Evolutionary conservation across 2,329 filamentous ascomycete genomes (phyloP), one percentile per base, ranked within the genome.

Genomic region (Sporothrix brasiliensis): DNA sequence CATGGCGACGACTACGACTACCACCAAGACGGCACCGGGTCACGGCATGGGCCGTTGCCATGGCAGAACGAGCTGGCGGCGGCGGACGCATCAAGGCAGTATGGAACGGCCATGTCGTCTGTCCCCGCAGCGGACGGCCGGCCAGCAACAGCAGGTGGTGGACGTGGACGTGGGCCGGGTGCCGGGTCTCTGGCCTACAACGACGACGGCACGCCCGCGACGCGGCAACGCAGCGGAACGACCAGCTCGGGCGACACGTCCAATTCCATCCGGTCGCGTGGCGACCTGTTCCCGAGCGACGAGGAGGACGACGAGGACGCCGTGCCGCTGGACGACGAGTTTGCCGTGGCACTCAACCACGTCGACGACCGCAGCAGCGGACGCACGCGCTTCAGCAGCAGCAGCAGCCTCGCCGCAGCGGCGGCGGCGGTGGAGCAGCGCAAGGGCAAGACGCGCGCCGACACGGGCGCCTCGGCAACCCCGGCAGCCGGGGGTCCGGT

Each of bases 251-350:
- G 91, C 53, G 90, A 90, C 73, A 97, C 94, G 0, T 91, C 89
- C 39, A 93, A 94, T 77, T 97, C 94, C 6, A 89, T 91, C 73
- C 91, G 94, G 76, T 97, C 93, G 13, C 85, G 94, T 61, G 93
- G 93, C 1, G 94, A 98, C 80, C 83, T 98, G 14, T 95, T 97
- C 74, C 93, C 93, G 0, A 97, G 93, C 76, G 93, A 97, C 73
- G 88, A 86, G 61, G 88, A 90, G 76, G 93, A 94, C 68, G 93
- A 96, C 73, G 94, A 97, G 78, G 94, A 98, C 79, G 94, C 94
- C 0, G 88, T 97, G n/a, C 92, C 93, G 14, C 81, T 98, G 21
- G 92, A 94, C 75, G 94, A 97, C 77, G 94, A 97, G 77, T 96
- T 98, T 75, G 92, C 93, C 2, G 89, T 97, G 78, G 88, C 89